Evolutionary conservation across 2,329 filamentous ascomycete species (phyloP).

Genomic region (Bipolaris sorokiniana): DNA sequence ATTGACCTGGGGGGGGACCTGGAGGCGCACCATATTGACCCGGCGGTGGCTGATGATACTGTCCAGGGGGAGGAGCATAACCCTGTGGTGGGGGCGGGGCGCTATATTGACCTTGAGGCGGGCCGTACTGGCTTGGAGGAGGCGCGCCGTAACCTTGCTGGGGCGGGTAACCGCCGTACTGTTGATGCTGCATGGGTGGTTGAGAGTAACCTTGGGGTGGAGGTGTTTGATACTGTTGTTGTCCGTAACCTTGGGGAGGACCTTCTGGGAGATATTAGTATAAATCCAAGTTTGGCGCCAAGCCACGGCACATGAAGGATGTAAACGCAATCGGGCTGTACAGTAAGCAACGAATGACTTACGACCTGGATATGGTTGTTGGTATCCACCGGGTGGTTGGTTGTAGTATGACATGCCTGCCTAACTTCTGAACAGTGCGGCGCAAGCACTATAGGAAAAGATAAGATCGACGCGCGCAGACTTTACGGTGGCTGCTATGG

Average conservation of each 20-base stretch:
- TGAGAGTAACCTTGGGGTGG: slow-evolving; percentile 38
- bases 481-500: neutral
- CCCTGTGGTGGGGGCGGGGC: slow-evolving; percentile 28
- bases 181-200: slow-evolving; percentile 42
- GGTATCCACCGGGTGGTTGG: slow-evolving; percentile 38
- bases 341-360: slow-evolving; percentile 25
- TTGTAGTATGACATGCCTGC: slow-evolving; percentile 36
- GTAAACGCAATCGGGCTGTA: slow-evolving; percentile 15
- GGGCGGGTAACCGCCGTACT: slow-evolving; percentile 42
- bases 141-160: slow-evolving; percentile 46
- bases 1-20: slow-evolving; percentile 39
- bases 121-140: slow-evolving; percentile 36
- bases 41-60: slow-evolving; percentile 21
- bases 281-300: slow-evolving; percentile 22
- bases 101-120: slow-evolving; percentile 28
- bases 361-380: slow-evolving; percentile 40
- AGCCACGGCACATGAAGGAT: slow-evolving; percentile 14
- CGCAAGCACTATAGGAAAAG: neutral
- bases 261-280: slow-evolving; percentile 39
- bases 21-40: slow-evolving; percentile 46
- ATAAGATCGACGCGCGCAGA: slow-evolving; percentile 1
- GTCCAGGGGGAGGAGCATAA: slow-evolving; percentile 22
- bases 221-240: slow-evolving; percentile 21
- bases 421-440: neutral
- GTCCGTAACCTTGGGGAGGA: slow-evolving; percentile 36